Conservation (phyloP, 768 basidiomycete species). For the Boletellus sp. region DNA sequence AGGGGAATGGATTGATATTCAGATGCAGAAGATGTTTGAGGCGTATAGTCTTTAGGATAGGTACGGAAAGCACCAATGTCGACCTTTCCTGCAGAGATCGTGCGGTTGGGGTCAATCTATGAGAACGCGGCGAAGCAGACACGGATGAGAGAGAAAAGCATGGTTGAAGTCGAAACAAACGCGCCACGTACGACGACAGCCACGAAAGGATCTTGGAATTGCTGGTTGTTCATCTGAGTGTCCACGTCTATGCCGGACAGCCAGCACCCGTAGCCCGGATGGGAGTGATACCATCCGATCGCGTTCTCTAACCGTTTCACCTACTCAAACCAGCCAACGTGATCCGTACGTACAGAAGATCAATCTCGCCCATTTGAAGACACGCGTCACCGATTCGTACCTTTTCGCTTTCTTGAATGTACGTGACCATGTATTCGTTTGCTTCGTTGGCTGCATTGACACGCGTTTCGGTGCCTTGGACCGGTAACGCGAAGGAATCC, state of each 20-base stretch:
- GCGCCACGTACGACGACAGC: conserved; percentile 79
- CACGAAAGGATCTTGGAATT: conserved; percentile 93
- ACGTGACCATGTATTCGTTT: conserved; percentile 98
- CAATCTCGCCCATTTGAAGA: not conserved
- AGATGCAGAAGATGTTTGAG: conserved; percentile 62
- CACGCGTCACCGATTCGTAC: conserved; percentile 37
- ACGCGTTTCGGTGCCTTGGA: conserved; percentile 96
- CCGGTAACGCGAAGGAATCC: conserved; percentile 96
- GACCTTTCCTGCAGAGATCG: conserved; percentile 96
- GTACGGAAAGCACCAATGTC: conserved; percentile 99
- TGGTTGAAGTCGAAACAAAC: not conserved
- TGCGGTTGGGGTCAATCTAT: conserved; percentile 96
- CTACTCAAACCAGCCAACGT: conserved; percentile 34
- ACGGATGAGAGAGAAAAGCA: not conserved
- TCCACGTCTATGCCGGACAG: conserved; percentile 97
- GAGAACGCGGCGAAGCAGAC: not conserved
- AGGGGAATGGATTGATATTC: conserved; percentile 97
- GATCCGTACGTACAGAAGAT: not conserved
- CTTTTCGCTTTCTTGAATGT: conserved; percentile 75
- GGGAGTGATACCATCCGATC: conserved; percentile 98
- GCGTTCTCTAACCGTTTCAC: conserved; percentile 82
- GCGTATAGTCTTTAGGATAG: conserved; percentile 93
- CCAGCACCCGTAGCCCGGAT: conserved; percentile 99
- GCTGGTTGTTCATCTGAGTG: conserved; percentile 94
- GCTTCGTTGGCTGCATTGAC: conserved; percentile 96